Conservation (phyloP, 106 monocot species). For the Dioscorea dumetorum region DNA sequence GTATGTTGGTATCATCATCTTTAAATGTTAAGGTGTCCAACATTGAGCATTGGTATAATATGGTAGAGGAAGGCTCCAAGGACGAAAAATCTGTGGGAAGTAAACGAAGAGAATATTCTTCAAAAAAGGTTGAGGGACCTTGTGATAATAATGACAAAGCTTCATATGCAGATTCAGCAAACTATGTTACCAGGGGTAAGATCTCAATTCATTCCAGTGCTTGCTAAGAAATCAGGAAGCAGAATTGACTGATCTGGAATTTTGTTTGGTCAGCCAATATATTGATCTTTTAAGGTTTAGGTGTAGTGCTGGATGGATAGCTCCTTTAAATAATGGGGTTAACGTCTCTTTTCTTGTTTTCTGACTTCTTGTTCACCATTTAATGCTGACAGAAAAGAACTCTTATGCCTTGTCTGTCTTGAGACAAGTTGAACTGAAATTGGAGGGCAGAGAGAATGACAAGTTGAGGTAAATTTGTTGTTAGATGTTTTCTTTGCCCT, state of each 20-base stretch:
- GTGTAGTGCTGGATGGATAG: too few relatives aligned
- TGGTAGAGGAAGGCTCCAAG: constrained; percentile 14
- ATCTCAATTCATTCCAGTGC: background rate
- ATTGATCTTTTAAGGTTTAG: too few relatives aligned
- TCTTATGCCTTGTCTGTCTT: constrained; percentile 74
- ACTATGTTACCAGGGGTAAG: constrained; percentile 41
- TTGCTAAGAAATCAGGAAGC: too few relatives aligned
- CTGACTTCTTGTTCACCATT: background rate
- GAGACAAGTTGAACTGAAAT: constrained; percentile 76
- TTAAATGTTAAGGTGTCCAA: background rate
- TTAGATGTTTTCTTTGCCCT: background rate
- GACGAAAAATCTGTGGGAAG: constrained; percentile 2
- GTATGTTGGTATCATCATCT: constrained; percentile 15
- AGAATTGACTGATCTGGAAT: too few relatives aligned
- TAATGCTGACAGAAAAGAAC: background rate
- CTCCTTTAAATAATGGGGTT: too few relatives aligned
- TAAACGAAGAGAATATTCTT: constrained; percentile 19
- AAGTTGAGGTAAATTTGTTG: constrained; percentile 28
- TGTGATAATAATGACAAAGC: constrained; percentile 18
- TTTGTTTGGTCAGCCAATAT: too few relatives aligned
- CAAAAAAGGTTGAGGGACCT: constrained; percentile 21
- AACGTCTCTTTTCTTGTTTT: too few relatives aligned
- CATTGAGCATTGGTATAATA: background rate
- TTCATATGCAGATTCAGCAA: constrained; percentile 21
- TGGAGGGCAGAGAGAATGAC: constrained; percentile 77